These are phyloP conservation scores for Paecilomyces sp. DNA, from an alignment of 2,329 filamentous ascomycete species.

Conservation along the genomic window DNA sequence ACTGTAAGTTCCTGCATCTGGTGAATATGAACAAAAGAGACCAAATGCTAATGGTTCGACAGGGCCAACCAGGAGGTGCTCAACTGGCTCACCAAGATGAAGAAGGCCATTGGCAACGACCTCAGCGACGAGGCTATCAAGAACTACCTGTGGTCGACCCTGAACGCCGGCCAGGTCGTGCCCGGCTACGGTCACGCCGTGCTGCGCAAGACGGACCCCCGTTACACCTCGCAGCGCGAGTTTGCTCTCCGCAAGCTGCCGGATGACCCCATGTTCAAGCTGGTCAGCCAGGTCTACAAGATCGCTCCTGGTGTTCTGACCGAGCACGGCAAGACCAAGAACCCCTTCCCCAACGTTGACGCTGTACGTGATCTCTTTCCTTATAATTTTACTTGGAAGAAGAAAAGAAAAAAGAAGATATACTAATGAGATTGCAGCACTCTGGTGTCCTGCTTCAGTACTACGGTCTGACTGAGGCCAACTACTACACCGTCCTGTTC, in stretches of 20 bases:
- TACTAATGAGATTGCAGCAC: conserved; percentile 47
- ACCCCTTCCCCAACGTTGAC: conserved; percentile 98
- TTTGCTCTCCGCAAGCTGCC: conserved; percentile 92
- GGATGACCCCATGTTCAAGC: conserved; percentile 99
- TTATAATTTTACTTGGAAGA: too few relatives aligned
- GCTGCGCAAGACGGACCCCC: conserved; percentile 98
- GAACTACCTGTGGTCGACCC: conserved; percentile 96
- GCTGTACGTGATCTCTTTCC: conserved; percentile 44
- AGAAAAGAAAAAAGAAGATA: too few relatives aligned
- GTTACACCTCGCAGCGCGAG: conserved; percentile 96
- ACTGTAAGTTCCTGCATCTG: conserved; percentile 44
- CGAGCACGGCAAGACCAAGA: conserved; percentile 99
- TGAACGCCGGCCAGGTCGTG: conserved; percentile 92
- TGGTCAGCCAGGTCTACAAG: conserved; percentile 99
- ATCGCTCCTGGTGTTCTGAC: conserved; percentile 95
- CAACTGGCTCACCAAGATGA: conserved; percentile 99
- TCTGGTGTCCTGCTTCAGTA: conserved; percentile 98
- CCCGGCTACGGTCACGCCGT: conserved; percentile 98
- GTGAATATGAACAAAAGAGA: neutral
- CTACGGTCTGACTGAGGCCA: conserved; percentile 97
- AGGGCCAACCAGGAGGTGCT: conserved; percentile 97
- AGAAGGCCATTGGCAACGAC: conserved; percentile 87
- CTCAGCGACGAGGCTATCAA: conserved; percentile 94
- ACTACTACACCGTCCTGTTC: conserved; percentile 99
- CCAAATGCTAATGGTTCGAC: conserved; percentile 11